Conservation (phyloP, 2,329 filamentous ascomycete species). For the Xylaria sp. region DNA sequence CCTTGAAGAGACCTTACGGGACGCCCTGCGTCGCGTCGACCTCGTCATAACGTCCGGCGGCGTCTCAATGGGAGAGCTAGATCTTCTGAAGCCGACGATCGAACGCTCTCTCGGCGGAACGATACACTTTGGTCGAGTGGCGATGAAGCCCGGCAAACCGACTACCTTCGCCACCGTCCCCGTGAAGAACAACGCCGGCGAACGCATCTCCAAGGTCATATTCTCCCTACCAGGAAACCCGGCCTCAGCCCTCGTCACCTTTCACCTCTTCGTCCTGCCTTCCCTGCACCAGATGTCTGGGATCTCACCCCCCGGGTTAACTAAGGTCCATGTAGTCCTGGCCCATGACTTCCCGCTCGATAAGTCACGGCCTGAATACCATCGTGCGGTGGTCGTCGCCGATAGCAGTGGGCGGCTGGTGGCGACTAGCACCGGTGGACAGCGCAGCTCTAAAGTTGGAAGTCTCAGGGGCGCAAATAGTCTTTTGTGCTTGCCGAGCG, state of each 20-base stretch:
- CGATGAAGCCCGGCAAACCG: constrained; percentile 98
- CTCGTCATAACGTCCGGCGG: constrained; percentile 92
- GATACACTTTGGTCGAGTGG: constrained; percentile 94
- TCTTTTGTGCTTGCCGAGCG: constrained; percentile 77
- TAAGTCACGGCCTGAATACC: constrained; percentile 83
- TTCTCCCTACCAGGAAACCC: constrained; percentile 96
- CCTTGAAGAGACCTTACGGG: constrained; percentile 80
- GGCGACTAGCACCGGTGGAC: constrained; percentile 86
- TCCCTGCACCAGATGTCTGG: constrained; percentile 82
- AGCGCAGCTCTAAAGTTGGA: constrained; percentile 88
- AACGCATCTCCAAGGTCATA: constrained; percentile 73
- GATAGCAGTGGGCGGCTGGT: constrained; percentile 73
- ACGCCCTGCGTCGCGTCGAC: constrained; percentile 78
- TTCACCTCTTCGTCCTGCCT: constrained; percentile 93
- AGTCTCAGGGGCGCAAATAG: constrained; percentile 92
- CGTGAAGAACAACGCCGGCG: constrained; percentile 65
- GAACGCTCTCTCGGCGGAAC: constrained; percentile 89
- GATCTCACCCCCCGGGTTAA: constrained; percentile 72
- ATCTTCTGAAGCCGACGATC: constrained; percentile 95
- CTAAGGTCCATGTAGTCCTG: constrained; percentile 75
- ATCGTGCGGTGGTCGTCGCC: constrained; percentile 79
- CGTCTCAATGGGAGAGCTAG: constrained; percentile 97
- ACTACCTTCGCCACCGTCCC: constrained; percentile 95
- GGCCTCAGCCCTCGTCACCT: constrained; percentile 89
- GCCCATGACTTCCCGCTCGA: constrained; percentile 80